phyloP scores from a whole-genome alignment of 129 eudicot genomes.

The Silybum marianum region DNA sequence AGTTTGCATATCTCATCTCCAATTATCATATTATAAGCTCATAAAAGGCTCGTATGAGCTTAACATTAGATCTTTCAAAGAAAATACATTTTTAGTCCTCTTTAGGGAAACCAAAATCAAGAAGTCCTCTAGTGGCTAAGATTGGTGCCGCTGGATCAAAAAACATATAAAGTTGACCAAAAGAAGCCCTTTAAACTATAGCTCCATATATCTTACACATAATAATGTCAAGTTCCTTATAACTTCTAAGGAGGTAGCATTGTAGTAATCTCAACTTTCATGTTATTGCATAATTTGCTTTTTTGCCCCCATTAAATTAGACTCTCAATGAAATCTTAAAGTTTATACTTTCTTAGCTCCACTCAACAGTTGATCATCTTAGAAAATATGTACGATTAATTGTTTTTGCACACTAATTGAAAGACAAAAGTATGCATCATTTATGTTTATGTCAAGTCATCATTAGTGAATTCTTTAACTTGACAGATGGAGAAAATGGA shows the following conservation, averaged over 20 bases:
- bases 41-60: no score
- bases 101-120: no score
- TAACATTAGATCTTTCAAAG: no score
- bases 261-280: not conserved
- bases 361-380: not conserved
- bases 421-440: not conserved
- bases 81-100: no score
- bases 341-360: conserved; percentile 5
- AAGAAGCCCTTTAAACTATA: no score
- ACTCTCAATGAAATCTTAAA: conserved; percentile 17
- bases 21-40: no score
- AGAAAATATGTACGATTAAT: not conserved
- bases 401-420: not conserved
- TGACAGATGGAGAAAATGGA: conserved; percentile 80
- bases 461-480: conserved; percentile 15
- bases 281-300: not conserved
- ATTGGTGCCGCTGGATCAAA: no score
- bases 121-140: no score
- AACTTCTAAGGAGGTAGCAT: not conserved
- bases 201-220: no score
- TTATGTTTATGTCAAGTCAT: conserved; percentile 10
- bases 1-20: no score
- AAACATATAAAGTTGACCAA: no score
- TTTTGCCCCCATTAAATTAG: not conserved
- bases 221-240: no score